Conservation (phyloP, 306 rosid species). For the Sicyos baderoa region DNA sequence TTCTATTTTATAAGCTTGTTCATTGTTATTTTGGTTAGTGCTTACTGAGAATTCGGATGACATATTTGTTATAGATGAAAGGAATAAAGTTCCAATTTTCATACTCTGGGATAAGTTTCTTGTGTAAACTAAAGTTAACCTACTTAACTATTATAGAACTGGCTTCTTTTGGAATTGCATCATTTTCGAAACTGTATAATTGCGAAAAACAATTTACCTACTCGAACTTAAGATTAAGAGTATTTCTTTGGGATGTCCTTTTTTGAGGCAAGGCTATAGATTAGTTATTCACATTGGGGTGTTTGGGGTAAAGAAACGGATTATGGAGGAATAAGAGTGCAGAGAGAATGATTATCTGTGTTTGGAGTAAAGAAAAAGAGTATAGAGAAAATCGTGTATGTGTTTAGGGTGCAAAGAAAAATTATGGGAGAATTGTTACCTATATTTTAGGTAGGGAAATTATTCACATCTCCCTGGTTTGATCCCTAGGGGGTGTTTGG, state of each 20-base stretch:
- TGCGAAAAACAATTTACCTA: neutral
- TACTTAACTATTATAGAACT: neutral
- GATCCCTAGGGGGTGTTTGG: too few species aligned
- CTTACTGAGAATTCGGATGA: slow-evolving; percentile 1
- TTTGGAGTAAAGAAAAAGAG: too few species aligned
- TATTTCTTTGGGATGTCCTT: neutral
- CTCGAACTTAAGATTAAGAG: neutral
- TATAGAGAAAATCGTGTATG: too few species aligned
- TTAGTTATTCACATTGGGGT: neutral
- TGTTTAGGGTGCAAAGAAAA: too few species aligned
- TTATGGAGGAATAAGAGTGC: too few species aligned
- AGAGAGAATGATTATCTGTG: too few species aligned
- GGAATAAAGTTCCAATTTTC: neutral
- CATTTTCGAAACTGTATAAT: neutral
- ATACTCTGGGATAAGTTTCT: neutral
- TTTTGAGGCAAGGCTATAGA: neutral
- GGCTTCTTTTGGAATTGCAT: neutral
- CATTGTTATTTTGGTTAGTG: neutral
- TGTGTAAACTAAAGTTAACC: neutral
- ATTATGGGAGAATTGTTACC: too few species aligned
- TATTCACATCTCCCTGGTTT: too few species aligned
- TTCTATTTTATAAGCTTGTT: neutral
- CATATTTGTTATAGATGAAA: neutral
- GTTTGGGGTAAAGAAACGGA: neutral
- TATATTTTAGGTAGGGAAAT: too few species aligned